phyloP scores from a whole-genome alignment of 768 basidiomycete genomes.

The Dioszegia crocea region DNA sequence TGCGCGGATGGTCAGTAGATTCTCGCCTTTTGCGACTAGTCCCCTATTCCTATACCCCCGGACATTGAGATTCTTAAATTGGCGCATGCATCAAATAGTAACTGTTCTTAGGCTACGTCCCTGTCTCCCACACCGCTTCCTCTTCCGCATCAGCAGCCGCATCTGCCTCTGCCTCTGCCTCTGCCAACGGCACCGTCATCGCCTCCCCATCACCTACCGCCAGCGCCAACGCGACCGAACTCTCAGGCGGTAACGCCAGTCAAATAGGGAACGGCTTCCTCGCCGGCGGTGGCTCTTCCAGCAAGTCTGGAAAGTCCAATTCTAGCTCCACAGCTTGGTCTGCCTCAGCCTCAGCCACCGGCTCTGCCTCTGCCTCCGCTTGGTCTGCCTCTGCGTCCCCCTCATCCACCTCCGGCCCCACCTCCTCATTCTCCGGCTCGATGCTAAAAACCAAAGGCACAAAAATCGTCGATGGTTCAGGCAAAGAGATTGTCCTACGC shows the following conservation, averaged over 20 bases:
- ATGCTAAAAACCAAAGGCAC: slow-evolving; percentile 32
- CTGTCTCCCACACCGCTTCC: not conserved
- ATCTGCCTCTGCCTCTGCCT: slow-evolving; percentile 5
- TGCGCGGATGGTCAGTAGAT: slow-evolving; percentile 11
- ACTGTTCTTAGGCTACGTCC: slow-evolving; percentile 3
- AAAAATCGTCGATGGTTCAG: slow-evolving; percentile 33
- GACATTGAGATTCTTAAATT: not conserved
- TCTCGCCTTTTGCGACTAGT: not conserved
- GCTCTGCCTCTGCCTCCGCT: slow-evolving; percentile 6
- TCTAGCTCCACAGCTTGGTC: slow-evolving; percentile 3
- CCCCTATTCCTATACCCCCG: not conserved
- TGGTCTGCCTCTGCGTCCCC: slow-evolving; percentile 11
- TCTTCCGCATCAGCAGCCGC: slow-evolving; percentile 6
- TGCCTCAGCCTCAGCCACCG: slow-evolving; percentile 18
- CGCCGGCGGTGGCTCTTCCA: not conserved
- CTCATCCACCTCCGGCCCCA: not conserved
- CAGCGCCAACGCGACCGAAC: not conserved
- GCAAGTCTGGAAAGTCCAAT: not conserved
- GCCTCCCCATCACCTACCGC: not conserved
- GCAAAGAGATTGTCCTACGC: slow-evolving; percentile 35
- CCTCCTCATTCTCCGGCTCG: slow-evolving; percentile 4
- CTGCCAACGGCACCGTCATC: not conserved
- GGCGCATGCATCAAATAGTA: slow-evolving; percentile 8
- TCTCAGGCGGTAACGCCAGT: slow-evolving; percentile 12
- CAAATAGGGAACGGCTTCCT: slow-evolving; percentile 1